Conservation (phyloP, 345 rosid genomes). For the Mangifera indica region DNA sequence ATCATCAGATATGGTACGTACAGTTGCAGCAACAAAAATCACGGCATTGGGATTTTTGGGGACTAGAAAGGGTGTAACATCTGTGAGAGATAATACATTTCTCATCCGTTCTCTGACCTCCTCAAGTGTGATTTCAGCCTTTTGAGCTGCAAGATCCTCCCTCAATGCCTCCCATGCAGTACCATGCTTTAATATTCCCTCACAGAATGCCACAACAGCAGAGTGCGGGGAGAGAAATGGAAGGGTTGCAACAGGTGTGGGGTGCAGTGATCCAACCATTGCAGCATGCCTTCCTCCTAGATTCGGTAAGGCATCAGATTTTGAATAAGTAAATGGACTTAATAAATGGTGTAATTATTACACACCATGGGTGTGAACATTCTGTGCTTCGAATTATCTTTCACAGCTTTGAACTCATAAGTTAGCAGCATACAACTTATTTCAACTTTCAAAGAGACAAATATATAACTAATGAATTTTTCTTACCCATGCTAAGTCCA, state of each 20-base stretch:
- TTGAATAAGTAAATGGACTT: conserved; percentile 22
- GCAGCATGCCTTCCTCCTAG: conserved; percentile 98
- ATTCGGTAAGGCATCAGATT: conserved; percentile 28
- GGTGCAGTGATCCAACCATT: conserved; percentile 98
- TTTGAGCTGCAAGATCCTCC: conserved; percentile 76
- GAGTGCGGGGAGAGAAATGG: conserved; percentile 98
- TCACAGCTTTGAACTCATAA: conserved; percentile 3
- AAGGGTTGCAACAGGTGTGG: conserved; percentile 90
- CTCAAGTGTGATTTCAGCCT: conserved; percentile 80
- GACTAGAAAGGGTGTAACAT: conserved; percentile 93
- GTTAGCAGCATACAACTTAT: background rate
- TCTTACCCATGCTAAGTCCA: conserved; percentile 98
- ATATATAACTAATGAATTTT: background rate
- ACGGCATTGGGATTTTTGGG: conserved; percentile 83
- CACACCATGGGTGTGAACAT: conserved; percentile 1
- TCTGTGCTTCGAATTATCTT: background rate
- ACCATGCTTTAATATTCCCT: conserved; percentile 87
- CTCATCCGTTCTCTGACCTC: conserved; percentile 92
- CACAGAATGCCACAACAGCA: conserved; percentile 98
- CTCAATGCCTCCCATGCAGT: conserved; percentile 99
- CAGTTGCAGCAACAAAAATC: conserved; percentile 95
- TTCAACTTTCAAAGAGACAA: background rate
- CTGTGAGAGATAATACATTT: conserved; percentile 90
- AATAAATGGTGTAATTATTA: background rate
- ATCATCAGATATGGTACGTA: conserved; percentile 44